These are phyloP conservation scores for Tetragonia tetragonoides DNA, from an alignment of 148 eudicot species.

Conservation along the genomic window DNA sequence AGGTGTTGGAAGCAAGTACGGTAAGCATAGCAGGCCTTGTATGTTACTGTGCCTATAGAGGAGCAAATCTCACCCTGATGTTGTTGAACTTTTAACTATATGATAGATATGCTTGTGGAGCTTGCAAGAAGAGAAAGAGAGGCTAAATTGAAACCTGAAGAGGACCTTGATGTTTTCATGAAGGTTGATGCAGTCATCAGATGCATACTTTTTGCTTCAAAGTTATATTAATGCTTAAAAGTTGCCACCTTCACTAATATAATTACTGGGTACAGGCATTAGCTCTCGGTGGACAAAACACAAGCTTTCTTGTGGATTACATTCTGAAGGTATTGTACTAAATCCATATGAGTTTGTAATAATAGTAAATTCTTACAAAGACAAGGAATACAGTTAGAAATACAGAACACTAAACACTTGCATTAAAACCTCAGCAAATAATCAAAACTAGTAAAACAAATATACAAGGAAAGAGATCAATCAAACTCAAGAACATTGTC, in stretches of 20 bases:
- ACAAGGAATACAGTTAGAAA: background rate
- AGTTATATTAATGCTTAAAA: background rate
- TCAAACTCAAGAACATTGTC: background rate
- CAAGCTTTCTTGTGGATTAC: slow-evolving; percentile 78
- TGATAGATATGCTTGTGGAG: slow-evolving; percentile 91
- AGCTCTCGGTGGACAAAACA: slow-evolving; percentile 76
- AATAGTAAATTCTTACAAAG: background rate
- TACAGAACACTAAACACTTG: background rate
- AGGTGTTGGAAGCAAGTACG: slow-evolving; percentile 94
- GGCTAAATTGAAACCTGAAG: slow-evolving; percentile 75
- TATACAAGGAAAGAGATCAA: background rate
- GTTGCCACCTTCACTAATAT: slow-evolving; percentile 2
- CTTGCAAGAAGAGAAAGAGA: slow-evolving; percentile 91
- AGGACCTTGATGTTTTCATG: slow-evolving; percentile 96
- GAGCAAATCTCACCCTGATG: slow-evolving; percentile 9
- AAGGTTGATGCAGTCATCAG: slow-evolving; percentile 44
- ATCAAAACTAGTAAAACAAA: background rate
- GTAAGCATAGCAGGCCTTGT: slow-evolving; percentile 38
- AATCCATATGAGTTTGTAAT: slow-evolving; percentile 4
- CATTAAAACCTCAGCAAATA: background rate
- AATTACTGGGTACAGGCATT: slow-evolving; percentile 52
- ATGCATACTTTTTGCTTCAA: slow-evolving; percentile 11
- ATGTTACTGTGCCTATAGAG: background rate
- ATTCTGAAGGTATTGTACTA: slow-evolving; percentile 76
- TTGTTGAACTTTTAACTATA: slow-evolving; percentile 21